Percentiles rank a stretch among this genome's conserved stretches.
phyloP scores from a whole-genome alignment of 805 yeast genomes.

The Maudiozyma barnettii region DNA sequence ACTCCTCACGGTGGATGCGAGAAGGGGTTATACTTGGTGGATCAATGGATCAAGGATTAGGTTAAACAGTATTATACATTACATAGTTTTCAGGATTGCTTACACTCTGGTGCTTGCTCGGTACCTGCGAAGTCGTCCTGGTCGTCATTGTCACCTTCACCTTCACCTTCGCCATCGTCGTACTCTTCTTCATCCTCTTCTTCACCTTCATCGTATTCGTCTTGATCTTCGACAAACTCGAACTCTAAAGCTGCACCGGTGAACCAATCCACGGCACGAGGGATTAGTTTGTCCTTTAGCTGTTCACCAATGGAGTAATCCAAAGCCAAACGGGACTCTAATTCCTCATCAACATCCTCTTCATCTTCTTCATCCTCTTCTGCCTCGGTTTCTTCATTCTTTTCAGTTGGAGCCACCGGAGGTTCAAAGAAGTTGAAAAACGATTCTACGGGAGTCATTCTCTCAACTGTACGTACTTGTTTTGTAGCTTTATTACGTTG shows the following conservation, averaged over 20 bases:
- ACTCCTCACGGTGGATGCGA: too few species aligned
- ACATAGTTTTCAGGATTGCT: slow-evolving; percentile 32
- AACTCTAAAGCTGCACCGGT: slow-evolving; percentile 92
- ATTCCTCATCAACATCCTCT: slow-evolving; percentile 56
- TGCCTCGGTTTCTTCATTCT: slow-evolving; percentile 36
- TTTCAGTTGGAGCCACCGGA: slow-evolving; percentile 59
- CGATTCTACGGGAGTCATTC: slow-evolving; percentile 86
- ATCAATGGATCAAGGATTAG: neutral
- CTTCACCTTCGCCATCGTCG: slow-evolving; percentile 48
- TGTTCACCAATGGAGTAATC: slow-evolving; percentile 96
- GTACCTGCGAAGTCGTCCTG: slow-evolving; percentile 34
- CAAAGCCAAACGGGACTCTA: slow-evolving; percentile 76
- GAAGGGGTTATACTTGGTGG: too few species aligned
- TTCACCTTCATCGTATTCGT: slow-evolving; percentile 49
- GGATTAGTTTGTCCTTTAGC: slow-evolving; percentile 88
- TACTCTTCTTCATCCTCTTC: slow-evolving; percentile 59
- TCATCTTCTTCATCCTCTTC: slow-evolving; percentile 44
- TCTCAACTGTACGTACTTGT: slow-evolving; percentile 92
- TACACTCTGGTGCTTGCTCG: slow-evolving; percentile 68
- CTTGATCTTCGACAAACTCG: slow-evolving; percentile 52
- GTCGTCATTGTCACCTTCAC: slow-evolving; percentile 25
- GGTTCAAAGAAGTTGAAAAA: slow-evolving; percentile 95
- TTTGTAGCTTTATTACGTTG: slow-evolving; percentile 95
- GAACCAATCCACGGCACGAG: slow-evolving; percentile 97
- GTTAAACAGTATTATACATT: neutral